Evolutionary conservation across 2,329 filamentous ascomycete genomes (phyloP).

Genomic region (Hymenoscyphus infarciens): DNA sequence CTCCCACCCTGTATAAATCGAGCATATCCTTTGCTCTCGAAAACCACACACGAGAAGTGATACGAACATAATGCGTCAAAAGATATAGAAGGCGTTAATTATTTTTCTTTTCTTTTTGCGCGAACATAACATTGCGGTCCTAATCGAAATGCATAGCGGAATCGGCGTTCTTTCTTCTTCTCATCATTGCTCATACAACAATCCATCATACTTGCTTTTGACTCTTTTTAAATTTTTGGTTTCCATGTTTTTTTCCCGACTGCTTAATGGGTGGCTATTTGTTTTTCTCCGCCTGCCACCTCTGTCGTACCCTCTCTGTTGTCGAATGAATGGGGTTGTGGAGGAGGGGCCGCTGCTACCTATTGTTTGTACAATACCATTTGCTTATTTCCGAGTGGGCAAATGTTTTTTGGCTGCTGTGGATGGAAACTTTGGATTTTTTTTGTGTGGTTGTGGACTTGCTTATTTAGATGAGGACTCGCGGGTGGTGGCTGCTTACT

Average conservation of each 20-base stretch:
- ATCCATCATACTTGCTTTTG: background rate
- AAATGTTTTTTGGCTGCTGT: background rate
- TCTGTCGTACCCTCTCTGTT: too few species aligned
- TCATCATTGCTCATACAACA: conserved; percentile 6
- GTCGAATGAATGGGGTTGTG: too few species aligned
- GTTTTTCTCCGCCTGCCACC: too few species aligned
- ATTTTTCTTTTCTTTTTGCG: background rate
- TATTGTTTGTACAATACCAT: conserved; percentile 13
- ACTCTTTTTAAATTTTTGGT: too few species aligned
- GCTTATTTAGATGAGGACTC: background rate
- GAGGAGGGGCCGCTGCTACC: too few species aligned
- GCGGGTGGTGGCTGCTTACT: background rate
- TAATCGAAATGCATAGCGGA: conserved; percentile 18
- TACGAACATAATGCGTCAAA: conserved; percentile 26
- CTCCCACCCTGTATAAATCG: conserved; percentile 24
- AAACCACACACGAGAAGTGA: conserved; percentile 15
- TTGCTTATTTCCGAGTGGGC: background rate
- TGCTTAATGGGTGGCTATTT: too few species aligned
- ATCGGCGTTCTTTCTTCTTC: conserved; percentile 13
- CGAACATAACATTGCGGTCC: conserved; percentile 8
- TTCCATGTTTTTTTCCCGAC: too few species aligned
- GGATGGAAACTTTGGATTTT: conserved; percentile 6
- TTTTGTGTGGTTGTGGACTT: too few species aligned
- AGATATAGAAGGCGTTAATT: conserved; percentile 25
- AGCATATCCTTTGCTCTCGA: conserved; percentile 12